phyloP scores from a whole-genome alignment of 108 stramenopile genomes.

The Aurantiochytrium sp. region DNA sequence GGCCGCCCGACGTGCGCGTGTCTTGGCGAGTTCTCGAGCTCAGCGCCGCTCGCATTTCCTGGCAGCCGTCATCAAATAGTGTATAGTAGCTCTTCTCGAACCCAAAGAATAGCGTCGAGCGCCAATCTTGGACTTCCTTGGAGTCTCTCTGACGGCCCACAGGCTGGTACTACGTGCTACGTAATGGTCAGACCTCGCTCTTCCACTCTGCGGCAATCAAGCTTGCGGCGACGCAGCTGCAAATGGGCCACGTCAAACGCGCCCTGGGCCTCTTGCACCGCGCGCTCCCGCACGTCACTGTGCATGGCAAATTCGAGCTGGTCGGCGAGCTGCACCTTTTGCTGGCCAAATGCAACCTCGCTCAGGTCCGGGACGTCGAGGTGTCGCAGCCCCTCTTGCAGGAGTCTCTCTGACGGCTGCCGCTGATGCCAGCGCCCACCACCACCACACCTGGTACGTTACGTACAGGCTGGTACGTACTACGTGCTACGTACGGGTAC shows the following conservation, averaged over 20 bases:
- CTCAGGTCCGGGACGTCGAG: too few relatives aligned
- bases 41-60: background rate
- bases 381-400: too few relatives aligned
- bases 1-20: background rate
- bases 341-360: conserved; percentile 13
- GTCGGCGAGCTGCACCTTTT: background rate
- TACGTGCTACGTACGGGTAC: too few relatives aligned
- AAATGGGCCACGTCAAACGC: background rate
- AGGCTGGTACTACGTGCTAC: too few relatives aligned
- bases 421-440: too few relatives aligned
- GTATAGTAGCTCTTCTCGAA: too few relatives aligned
- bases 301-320: background rate
- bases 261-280: background rate
- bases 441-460: too few relatives aligned
- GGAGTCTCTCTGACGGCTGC: too few relatives aligned
- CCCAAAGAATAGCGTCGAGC: too few relatives aligned
- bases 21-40: background rate
- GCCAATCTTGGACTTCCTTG: too few relatives aligned
- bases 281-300: background rate
- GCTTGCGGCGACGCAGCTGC: conserved; percentile 1
- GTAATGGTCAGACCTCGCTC: background rate
- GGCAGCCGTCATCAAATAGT: background rate
- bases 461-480: too few relatives aligned
- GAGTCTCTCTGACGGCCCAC: too few relatives aligned
- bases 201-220: conserved; percentile 24